A percentile compares a stretch with the other conserved stretches of the same genome.
These are phyloP conservation scores for Thelonectria rubi DNA, from an alignment of 2,329 filamentous ascomycete species.

Conservation along the genomic window DNA sequence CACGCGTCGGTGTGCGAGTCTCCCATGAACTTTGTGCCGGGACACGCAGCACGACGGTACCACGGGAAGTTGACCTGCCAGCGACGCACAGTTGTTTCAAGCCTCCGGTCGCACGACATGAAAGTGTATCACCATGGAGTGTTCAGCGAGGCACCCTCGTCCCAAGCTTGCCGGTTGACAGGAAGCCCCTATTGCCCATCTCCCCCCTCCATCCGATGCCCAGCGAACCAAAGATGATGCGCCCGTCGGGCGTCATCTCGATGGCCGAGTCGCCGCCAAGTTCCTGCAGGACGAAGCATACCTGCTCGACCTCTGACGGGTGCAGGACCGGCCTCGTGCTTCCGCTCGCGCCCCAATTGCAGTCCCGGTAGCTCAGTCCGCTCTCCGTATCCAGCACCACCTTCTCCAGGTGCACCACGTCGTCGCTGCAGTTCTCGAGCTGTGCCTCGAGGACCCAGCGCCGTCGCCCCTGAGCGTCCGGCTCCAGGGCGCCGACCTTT, in stretches of 20 bases:
- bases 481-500: conserved; percentile 74
- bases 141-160: conserved; percentile 53
- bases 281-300: conserved; percentile 68
- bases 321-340: conserved; percentile 64
- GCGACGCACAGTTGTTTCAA: background rate
- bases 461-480: conserved; percentile 43
- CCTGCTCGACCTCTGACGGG: conserved; percentile 71
- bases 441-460: conserved; percentile 90
- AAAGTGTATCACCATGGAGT: conserved; percentile 18
- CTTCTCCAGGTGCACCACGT: conserved; percentile 78
- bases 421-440: conserved; percentile 92
- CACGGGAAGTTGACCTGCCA: background rate
- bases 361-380: conserved; percentile 61
- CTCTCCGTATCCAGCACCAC: conserved; percentile 64
- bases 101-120: conserved; percentile 15
- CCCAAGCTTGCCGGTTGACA: conserved; percentile 86
- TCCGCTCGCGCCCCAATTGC: conserved; percentile 63
- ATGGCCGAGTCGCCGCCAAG: conserved; percentile 48
- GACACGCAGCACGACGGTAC: conserved; percentile 1
- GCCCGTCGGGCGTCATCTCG: conserved; percentile 60
- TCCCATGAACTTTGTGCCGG: background rate
- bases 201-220: conserved; percentile 88
- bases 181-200: conserved; percentile 87
- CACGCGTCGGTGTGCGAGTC: background rate
- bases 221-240: conserved; percentile 79